Evolutionary conservation across 2,329 filamentous ascomycete genomes (phyloP), one percentile per base, ranked within the genome.

Genomic region (Scedosporium apiospermum): DNA sequence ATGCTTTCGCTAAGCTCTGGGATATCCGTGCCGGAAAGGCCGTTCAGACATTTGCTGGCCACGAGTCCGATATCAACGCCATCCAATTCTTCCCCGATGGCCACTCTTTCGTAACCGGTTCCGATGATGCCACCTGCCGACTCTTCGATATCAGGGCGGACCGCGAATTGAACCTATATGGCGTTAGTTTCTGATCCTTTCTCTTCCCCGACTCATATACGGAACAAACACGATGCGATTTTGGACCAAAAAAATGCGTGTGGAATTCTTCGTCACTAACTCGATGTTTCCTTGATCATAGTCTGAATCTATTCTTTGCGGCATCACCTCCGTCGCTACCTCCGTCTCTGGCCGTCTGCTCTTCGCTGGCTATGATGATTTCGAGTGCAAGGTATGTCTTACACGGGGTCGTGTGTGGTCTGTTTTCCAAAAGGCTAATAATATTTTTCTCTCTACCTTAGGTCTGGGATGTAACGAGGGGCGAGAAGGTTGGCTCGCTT

Each of bases 81-180:
- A 97, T 99, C 67, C 95, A 98, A 75, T 99, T 98, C 81, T 98
- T 98, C 87, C 95, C 95, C 62, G 96, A 98, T 72, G 95, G 95
- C 65, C 96, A 98, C 76, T 96, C 95, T 27, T 98, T 99, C 72
- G 95, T 96, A 68, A 98, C 95, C 62, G 95, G 95, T 64, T 98
- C 95, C 55, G 95, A 99, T 70, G 95, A 99, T 74, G 95, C 95
- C 62, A 96, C 93, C 46, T 99, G 95, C 82, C 88, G 95, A 68
- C 84, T 99, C 46, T 99, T 99, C 73, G 95, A 99, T 75, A 97
- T 99, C 72, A 91, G 95, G 68, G 95, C 95, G 65, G 95, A 99
- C 73, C 86, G 95, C 67, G 85, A 88, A 72, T 73, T 88, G 64
- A 88, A 88, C 72, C 82, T 87, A 70, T 88, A 88, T 69, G 85